A percentile compares a stretch with the other conserved stretches of the same genome.
These are phyloP conservation scores for Diplodia mutila DNA, from an alignment of 2,329 filamentous ascomycete species.

Conservation along the genomic window DNA sequence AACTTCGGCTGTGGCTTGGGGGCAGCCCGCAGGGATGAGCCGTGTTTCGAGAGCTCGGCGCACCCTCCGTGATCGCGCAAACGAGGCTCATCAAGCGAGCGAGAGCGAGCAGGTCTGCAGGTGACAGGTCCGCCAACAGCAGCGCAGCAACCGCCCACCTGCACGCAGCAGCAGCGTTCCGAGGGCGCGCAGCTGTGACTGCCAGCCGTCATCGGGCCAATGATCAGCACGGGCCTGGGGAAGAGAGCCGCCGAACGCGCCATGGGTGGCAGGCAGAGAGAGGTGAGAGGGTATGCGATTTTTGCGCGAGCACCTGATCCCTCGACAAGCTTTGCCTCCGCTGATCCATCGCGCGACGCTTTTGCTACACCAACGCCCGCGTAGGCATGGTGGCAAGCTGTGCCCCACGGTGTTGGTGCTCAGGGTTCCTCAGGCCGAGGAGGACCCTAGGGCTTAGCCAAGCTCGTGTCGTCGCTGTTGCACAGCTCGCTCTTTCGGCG, in stretches of 20 bases:
- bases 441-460: background rate
- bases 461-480: background rate
- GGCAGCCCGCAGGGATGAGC: background rate
- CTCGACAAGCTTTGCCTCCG: slow-evolving; percentile 15
- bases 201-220: slow-evolving; percentile 6
- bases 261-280: background rate
- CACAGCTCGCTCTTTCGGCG: background rate
- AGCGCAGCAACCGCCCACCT: background rate
- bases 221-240: slow-evolving; percentile 8
- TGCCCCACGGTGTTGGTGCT: background rate
- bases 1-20: slow-evolving; percentile 18
- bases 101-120: slow-evolving; percentile 3
- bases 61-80: background rate
- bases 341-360: slow-evolving; percentile 11
- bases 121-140: background rate
- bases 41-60: slow-evolving; percentile 19
- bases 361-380: slow-evolving; percentile 1
- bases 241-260: slow-evolving; percentile 15
- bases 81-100: slow-evolving; percentile 12
- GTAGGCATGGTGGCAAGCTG: background rate
- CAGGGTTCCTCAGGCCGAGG: background rate
- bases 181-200: background rate
- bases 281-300: no score
- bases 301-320: slow-evolving; percentile 18
- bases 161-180: background rate